Evolutionary conservation across 371 early-diverging fungal genomes (phyloP).

Genomic region (Blastocladiella emersonii): DNA sequence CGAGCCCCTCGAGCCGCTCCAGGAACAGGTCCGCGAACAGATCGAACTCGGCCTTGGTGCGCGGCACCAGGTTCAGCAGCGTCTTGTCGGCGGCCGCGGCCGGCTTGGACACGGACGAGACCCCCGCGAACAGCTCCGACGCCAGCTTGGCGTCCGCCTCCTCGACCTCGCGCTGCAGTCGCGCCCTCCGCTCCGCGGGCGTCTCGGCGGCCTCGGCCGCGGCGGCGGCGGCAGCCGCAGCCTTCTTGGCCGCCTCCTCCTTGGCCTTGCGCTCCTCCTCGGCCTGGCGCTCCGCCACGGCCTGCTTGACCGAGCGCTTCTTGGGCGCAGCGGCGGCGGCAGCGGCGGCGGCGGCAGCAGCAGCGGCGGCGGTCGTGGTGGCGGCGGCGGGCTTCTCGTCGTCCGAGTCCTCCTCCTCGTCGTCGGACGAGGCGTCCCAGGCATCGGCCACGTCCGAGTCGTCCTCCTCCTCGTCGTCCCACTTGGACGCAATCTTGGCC

Average conservation of each 20-base stretch:
- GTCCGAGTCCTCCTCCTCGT: not conserved
- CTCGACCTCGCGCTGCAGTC: not conserved
- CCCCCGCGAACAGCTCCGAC: not conserved
- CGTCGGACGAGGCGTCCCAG: slow-evolving; percentile 1
- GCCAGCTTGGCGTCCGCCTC: not conserved
- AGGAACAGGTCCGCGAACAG: not conserved
- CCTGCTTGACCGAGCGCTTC: slow-evolving; percentile 5
- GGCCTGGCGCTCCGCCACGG: slow-evolving; percentile 1
- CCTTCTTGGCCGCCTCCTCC: not conserved
- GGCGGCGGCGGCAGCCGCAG: not conserved
- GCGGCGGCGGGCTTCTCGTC: not conserved
- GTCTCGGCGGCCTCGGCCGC: not conserved
- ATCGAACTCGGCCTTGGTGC: slow-evolving; percentile 3
- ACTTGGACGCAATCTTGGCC: not conserved
- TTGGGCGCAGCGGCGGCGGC: not conserved
- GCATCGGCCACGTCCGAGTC: not conserved
- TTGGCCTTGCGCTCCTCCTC: not conserved
- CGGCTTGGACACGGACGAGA: not conserved
- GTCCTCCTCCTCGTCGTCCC: slow-evolving; percentile 1
- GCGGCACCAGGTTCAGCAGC: not conserved
- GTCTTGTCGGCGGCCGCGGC: not conserved
- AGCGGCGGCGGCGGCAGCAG: not conserved
- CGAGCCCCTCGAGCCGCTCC: not conserved
- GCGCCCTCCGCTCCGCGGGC: not conserved
- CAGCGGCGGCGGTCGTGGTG: not conserved